Evolutionary conservation across 352 stramenopile species (phyloP), one percentile per base, ranked within the genome.

Genomic region (Aphanomyces euteiches): DNA sequence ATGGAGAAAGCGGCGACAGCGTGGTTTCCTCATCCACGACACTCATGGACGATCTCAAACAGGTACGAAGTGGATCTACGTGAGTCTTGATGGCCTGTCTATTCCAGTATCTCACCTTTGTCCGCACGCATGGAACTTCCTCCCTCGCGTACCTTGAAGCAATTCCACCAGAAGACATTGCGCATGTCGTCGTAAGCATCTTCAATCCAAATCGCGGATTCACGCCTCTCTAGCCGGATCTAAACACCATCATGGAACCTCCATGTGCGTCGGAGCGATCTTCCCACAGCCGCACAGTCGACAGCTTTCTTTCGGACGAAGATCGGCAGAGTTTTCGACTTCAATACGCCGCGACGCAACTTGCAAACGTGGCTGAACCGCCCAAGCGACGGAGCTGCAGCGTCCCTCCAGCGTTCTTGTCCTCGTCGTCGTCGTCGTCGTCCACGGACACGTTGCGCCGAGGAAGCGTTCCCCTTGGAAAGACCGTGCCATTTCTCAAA

Each of bases 391-490:
- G 64, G 5, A 70, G 64, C 39, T 47, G 34, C 5, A 61, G 47
- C 36, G 37, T 67, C 4, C 60, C 60, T 3, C 43, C 28, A 41
- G 15, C 47, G 48, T 15, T 28, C 3, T 12, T 40, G 36, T 5
- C 50, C 28, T 21, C 28, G 39, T 37, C 47, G 48, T 15, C 45
- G 0, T 12, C 50, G 36, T 5, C 50, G 21, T 19, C 53, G 15
- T 5, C 15, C 10, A n/a, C 12, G 6, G 47, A 56, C 34, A 34
- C 59, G 4, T n/a, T 63, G 3, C 64, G 64, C 10, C 64, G 64
- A 17, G 64, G 64, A 12, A 70, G 64, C 40, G 53, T 47, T 36
- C 64, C 64, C 13, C 54, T 70, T 7, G 64, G 43, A 17, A 38
- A 45, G 8, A 61, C 36, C 47, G 7, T 50, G 19, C 64, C 64